A percentile compares a stretch with the other conserved stretches of the same genome.
Evolutionary conservation across 345 rosid genomes (phyloP).

Genomic region (Brassica incana): DNA sequence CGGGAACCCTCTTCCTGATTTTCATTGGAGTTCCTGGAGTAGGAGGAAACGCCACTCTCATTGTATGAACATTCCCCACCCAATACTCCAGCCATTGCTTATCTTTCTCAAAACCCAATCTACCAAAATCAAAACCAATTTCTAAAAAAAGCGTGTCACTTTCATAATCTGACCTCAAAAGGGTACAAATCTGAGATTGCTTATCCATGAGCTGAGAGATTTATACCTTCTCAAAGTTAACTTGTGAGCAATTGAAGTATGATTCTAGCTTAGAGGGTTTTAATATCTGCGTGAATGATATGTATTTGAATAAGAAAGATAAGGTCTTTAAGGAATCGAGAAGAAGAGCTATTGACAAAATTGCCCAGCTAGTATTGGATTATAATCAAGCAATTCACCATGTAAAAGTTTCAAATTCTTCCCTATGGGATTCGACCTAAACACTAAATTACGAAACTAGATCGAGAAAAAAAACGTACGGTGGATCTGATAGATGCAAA

Average conservation of each 20-base stretch:
- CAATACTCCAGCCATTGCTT: conserved; percentile 49
- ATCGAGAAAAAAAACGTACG: background rate
- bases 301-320: background rate
- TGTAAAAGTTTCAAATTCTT: no score
- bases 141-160: background rate
- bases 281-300: background rate
- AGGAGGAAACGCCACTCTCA: conserved; percentile 51
- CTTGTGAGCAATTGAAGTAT: conserved; percentile 2
- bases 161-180: background rate
- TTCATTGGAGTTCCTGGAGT: conserved; percentile 53
- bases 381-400: background rate
- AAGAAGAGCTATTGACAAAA: background rate
- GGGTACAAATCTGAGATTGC: background rate
- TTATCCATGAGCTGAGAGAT: conserved; percentile 11
- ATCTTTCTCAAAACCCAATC: conserved; percentile 4
- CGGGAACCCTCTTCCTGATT: conserved; percentile 60
- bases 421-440: background rate
- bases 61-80: conserved; percentile 50
- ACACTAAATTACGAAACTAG: background rate
- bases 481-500: conserved; percentile 17
- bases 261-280: conserved; percentile 3
- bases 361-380: background rate
- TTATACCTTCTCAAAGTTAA: conserved; percentile 21
- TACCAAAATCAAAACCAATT: background rate
- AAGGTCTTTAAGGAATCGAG: conserved; percentile 4